Conservation (phyloP, 331 rosid genomes). For the Malus hybrid region DNA sequence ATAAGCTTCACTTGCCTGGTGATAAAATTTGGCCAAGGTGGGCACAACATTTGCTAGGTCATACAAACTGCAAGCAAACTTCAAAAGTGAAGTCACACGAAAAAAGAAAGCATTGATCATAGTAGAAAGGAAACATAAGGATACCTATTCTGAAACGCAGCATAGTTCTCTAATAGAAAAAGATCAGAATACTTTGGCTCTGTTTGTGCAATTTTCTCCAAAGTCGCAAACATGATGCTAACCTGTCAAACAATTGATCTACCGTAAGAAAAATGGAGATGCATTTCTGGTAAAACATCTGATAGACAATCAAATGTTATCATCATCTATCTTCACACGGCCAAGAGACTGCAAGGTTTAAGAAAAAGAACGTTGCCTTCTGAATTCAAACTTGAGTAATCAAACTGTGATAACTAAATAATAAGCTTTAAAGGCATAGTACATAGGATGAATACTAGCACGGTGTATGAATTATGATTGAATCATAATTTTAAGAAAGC, state of each 20-base stretch:
- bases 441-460: not conserved
- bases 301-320: not conserved
- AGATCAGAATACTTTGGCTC: constrained; percentile 88
- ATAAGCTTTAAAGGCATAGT: not conserved
- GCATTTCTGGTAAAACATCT: not conserved
- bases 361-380: not conserved
- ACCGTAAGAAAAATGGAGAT: not conserved
- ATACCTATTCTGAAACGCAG: constrained; percentile 97
- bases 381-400: not conserved
- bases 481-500: not conserved
- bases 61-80: constrained; percentile 59
- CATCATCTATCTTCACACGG: not conserved
- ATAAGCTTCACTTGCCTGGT: constrained; percentile 96
- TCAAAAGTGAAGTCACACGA: constrained; percentile 11
- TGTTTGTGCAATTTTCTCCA: constrained; percentile 81
- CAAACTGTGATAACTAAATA: not conserved
- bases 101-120: constrained; percentile 5
- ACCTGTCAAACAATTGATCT: constrained; percentile 45
- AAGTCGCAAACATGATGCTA: constrained; percentile 89
- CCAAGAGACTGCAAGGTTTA: not conserved
- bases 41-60: constrained; percentile 97
- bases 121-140: not conserved
- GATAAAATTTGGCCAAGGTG: constrained; percentile 94
- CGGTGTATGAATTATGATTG: not conserved
- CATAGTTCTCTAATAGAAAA: constrained; percentile 91